Conservation (phyloP, 2,329 filamentous ascomycete species). For the Colletotrichum horii region DNA sequence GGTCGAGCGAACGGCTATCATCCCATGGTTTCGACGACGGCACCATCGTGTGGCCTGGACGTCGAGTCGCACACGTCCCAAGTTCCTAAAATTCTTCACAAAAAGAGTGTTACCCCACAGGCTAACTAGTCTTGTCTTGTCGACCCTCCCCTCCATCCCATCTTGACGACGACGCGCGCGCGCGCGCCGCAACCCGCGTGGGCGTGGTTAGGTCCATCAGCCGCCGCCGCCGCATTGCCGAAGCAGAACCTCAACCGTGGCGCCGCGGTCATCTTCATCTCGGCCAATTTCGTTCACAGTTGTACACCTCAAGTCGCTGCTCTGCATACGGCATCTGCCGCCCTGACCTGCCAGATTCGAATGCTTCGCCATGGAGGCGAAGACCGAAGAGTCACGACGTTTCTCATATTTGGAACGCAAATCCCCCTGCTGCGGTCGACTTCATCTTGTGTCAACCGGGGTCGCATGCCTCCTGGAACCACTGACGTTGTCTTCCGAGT, state of each 20-base stretch:
- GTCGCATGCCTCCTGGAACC: conserved; percentile 7
- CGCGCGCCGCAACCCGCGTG: conserved; percentile 7
- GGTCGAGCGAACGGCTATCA: conserved; percentile 10
- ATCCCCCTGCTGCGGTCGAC: conserved; percentile 9
- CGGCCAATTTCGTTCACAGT: conserved; percentile 3
- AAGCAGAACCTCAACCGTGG: conserved; percentile 17
- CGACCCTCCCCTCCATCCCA: conserved; percentile 11
- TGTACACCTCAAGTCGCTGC: background rate
- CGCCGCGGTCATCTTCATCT: conserved; percentile 12
- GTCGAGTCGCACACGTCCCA: conserved; percentile 16
- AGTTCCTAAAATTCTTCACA: conserved; percentile 1
- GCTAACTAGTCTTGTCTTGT: conserved; percentile 9
- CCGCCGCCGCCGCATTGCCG: conserved; percentile 13
- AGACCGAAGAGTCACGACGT: background rate
- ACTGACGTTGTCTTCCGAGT: conserved; percentile 6
- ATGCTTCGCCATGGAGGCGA: conserved; percentile 1
- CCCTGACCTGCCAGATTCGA: conserved; percentile 7
- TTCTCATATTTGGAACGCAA: conserved; percentile 12
- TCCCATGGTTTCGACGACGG: conserved; percentile 16
- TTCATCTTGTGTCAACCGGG: conserved; percentile 9
- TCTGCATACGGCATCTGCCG: background rate
- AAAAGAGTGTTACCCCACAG: conserved; percentile 14
- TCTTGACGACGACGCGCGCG: conserved; percentile 9
- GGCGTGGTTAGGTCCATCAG: background rate
- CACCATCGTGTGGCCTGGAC: conserved; percentile 15